Percentiles rank a stretch among this genome's conserved stretches.
phyloP scores from a whole-genome alignment of 345 rosid species.

The Citrus unshiu region DNA sequence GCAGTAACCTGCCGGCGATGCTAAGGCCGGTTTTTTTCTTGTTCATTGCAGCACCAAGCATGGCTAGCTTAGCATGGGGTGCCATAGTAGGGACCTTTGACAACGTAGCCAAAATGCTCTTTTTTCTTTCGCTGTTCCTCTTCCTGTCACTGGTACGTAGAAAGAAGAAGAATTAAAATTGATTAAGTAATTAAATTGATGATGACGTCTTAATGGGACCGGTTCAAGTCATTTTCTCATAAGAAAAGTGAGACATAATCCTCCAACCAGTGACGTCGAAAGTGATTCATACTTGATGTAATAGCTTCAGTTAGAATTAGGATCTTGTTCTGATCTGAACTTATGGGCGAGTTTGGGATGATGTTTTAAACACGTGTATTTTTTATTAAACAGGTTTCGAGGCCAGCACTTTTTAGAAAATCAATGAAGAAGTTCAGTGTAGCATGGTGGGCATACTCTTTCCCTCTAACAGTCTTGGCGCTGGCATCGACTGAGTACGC shows the following conservation, averaged over 20 bases:
- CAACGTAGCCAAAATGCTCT: conserved; percentile 30
- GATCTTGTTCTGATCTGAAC: no score
- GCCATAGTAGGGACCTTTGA: conserved; percentile 29
- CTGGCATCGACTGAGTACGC: conserved; percentile 32
- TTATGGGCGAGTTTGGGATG: not conserved
- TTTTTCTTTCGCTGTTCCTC: conserved; percentile 34
- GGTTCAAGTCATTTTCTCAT: not conserved
- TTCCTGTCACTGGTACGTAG: conserved; percentile 32
- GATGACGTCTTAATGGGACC: not conserved
- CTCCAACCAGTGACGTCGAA: not conserved
- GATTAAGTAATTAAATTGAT: conserved; percentile 7
- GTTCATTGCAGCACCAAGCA: conserved; percentile 33
- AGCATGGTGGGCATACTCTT: conserved; percentile 48
- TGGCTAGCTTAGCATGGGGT: conserved; percentile 31
- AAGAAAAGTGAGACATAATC: not conserved
- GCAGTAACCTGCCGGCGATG: conserved; percentile 21
- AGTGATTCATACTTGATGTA: not conserved
- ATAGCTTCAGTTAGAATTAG: not conserved
- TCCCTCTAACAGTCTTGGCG: conserved; percentile 35
- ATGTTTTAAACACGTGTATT: not conserved
- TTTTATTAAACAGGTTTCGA: conserved; percentile 8
- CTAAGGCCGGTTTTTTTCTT: conserved; percentile 34
- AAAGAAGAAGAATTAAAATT: conserved; percentile 3
- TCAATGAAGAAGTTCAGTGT: conserved; percentile 38
- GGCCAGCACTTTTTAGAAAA: conserved; percentile 35